Conservation (phyloP, 495 filamentous ascomycete species). For the Ascodesmis nigricans region DNA sequence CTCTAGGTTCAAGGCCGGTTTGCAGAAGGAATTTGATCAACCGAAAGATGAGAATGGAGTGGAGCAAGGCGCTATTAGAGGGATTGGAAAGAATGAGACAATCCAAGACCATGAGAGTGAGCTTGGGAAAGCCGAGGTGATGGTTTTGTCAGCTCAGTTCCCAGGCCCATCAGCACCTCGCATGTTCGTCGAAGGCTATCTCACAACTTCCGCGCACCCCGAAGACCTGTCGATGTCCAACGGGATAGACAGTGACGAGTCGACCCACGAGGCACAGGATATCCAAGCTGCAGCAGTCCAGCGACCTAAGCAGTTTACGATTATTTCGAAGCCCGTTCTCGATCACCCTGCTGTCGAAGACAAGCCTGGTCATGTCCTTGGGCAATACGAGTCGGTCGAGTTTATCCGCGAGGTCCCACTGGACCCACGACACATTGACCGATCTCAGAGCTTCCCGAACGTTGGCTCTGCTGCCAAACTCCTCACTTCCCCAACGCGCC, state of each 20-base stretch:
- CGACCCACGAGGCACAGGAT: conserved; percentile 6
- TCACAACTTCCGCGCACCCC: conserved; percentile 27
- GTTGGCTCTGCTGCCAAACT: conserved; percentile 1
- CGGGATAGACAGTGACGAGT: conserved; percentile 1
- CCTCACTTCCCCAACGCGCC: background rate
- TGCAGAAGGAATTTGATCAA: conserved; percentile 30
- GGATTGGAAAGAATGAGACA: conserved; percentile 57
- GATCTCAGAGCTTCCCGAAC: conserved; percentile 1
- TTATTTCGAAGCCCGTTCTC: conserved; percentile 61
- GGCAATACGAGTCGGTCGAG: conserved; percentile 79
- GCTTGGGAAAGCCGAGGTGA: conserved; percentile 35
- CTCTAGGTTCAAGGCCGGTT: conserved; percentile 36
- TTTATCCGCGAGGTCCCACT: conserved; percentile 60
- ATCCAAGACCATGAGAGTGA: conserved; percentile 36
- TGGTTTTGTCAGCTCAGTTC: conserved; percentile 63
- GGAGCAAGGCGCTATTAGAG: conserved; percentile 41
- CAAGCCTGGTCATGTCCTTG: conserved; percentile 50
- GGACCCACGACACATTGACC: background rate
- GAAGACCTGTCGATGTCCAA: conserved; percentile 4
- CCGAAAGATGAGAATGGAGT: conserved; percentile 24
- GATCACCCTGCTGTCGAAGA: conserved; percentile 46
- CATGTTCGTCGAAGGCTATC: conserved; percentile 62
- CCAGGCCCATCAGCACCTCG: conserved; percentile 68
- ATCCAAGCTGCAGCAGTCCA: conserved; percentile 8
- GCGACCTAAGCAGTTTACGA: conserved; percentile 46